Evolutionary conservation across 2,329 filamentous ascomycete genomes (phyloP), one percentile per base, ranked within the genome.

Genomic region (Kalmusia sp.): DNA sequence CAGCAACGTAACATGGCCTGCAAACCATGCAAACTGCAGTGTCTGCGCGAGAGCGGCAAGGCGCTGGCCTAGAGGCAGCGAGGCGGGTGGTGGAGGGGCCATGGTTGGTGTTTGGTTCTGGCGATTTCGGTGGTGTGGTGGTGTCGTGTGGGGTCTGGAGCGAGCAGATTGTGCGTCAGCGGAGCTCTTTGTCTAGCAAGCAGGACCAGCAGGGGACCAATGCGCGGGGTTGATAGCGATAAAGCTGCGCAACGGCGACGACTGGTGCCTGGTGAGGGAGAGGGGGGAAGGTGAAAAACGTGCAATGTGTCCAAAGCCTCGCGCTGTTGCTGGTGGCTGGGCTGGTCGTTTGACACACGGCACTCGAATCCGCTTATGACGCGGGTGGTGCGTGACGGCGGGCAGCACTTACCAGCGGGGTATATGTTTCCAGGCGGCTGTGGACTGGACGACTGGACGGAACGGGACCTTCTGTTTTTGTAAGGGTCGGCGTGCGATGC

Each of bases 1-100:
- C 63, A 99, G 88, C 57, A 98, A 86, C 33, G 88, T 89, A 56
- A 97, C 80, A 75, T 99, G 95, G 65, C 93, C 96, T 68, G 63
- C 71, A 61, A 76, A 76, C 73, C 74, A 86, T 80, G 76, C 86
- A 89, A 93, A 99, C 82, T 98, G 95, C 64, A 98, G 82, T 39
- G 93, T 98, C 77, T 96, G 87, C 63, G 89, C 92, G 64, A 98
- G 83, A 65, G 85, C 82, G 68, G 91, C 77, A 55, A 96, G 79
- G 71, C 92, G 85, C 80, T 95, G 87, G 70, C 80, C 78, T 68
- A 95, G 81, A 74, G 91, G 87, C 76, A 89, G 76, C 65, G 79
- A 83, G 53, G 89, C 79, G 54, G 88, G 80, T 61, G 90, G 88
- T 76, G 89, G 88, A 79, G 90, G 89, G 77, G 90, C 86, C 88